These are phyloP conservation scores for Phaeophleospora eucalypticola DNA, from an alignment of 2,329 filamentous ascomycete species.

Conservation along the genomic window DNA sequence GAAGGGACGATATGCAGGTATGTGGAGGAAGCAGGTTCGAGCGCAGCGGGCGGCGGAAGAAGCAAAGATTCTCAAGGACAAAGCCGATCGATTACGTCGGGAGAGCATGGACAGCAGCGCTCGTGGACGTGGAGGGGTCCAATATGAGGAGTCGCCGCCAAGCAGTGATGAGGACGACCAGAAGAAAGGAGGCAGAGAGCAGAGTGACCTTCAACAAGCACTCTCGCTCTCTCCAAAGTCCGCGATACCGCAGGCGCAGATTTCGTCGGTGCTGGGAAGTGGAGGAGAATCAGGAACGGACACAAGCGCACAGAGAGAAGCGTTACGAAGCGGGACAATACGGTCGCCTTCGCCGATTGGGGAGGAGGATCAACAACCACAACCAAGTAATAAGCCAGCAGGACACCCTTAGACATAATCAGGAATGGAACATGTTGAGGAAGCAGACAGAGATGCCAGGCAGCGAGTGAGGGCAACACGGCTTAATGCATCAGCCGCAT, in stretches of 20 bases:
- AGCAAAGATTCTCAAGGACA: slow-evolving; percentile 47
- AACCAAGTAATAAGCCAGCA: slow-evolving; percentile 18
- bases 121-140: slow-evolving; percentile 14
- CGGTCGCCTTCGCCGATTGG: slow-evolving; percentile 26
- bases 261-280: slow-evolving; percentile 18
- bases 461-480: background rate
- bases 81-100: slow-evolving; percentile 46
- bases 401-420: slow-evolving; percentile 22
- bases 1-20: slow-evolving; percentile 45
- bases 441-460: no score
- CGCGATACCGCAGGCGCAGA: slow-evolving; percentile 25
- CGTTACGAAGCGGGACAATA: slow-evolving; percentile 28
- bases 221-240: slow-evolving; percentile 25
- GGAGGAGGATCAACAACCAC: slow-evolving; percentile 21
- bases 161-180: slow-evolving; percentile 37
- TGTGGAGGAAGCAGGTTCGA: slow-evolving; percentile 53
- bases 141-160: slow-evolving; percentile 22
- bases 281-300: slow-evolving; percentile 25
- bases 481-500: background rate
- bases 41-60: slow-evolving; percentile 49
- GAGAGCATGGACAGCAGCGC: slow-evolving; percentile 45
- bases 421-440: no score
- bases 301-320: slow-evolving; percentile 21
- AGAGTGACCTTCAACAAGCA: slow-evolving; percentile 23
- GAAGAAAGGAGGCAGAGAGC: slow-evolving; percentile 8